Evolutionary conservation across 176 grass and related monocot genomes (phyloP).

Genomic region (Cocos nucifera): DNA sequence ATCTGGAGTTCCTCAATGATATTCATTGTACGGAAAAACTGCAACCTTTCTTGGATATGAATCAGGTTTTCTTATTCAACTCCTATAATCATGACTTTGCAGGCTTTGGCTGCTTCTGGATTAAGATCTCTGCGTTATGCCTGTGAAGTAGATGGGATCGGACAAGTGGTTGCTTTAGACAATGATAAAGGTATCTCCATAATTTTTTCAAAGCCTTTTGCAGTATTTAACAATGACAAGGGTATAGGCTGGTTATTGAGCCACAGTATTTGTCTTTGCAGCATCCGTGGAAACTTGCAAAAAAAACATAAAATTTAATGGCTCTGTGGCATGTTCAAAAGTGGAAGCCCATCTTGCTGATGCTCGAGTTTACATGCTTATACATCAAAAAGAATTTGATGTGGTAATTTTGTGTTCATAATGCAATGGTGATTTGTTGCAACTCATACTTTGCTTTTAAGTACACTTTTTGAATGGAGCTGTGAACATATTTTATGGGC

Average conservation of each 20-base stretch:
- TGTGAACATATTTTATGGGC: no score
- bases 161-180: constrained; percentile 34
- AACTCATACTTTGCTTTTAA: no score
- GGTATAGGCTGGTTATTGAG: not conserved
- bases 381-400: constrained; percentile 2
- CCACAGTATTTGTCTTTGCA: constrained; percentile 14
- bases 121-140: constrained; percentile 43
- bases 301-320: constrained; percentile 33
- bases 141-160: constrained; percentile 50
- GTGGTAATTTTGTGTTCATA: not conserved
- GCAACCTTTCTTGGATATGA: not conserved
- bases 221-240: no score
- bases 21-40: not conserved
- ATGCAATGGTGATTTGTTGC: no score
- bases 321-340: not conserved
- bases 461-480: no score
- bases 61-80: not conserved
- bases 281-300: constrained; percentile 44
- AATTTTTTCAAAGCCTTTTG: no score
- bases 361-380: not conserved
- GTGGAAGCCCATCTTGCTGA: not conserved
- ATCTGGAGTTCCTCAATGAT: not conserved
- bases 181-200: constrained; percentile 29
- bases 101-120: constrained; percentile 52
- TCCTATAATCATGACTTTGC: constrained; percentile 2